Evolutionary conservation across 1,284 basidiomycete species (phyloP).

Genomic region (Cryptococcus sp.): DNA sequence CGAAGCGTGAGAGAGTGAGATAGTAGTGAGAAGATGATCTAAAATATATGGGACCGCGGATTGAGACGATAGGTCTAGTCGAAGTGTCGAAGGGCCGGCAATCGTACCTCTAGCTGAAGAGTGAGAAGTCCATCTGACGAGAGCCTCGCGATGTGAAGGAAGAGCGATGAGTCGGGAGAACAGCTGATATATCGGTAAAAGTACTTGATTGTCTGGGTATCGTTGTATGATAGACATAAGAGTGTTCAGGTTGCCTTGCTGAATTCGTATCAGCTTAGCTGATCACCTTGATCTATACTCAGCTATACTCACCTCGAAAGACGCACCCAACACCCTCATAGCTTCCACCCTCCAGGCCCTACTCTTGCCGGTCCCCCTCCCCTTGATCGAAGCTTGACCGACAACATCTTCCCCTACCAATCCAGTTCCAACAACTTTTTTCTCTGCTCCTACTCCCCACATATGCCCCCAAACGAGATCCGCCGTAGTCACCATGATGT

Average conservation of each 20-base stretch:
- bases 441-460: constrained; percentile 42
- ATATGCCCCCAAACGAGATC: constrained; percentile 43
- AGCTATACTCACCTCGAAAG: constrained; percentile 32
- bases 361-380: constrained; percentile 5
- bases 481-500: constrained; percentile 36
- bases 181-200: constrained; percentile 50
- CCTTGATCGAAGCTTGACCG: constrained; percentile 6
- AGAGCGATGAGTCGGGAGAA: constrained; percentile 60
- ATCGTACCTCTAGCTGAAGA: background rate
- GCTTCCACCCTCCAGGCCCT: constrained; percentile 21
- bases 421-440: constrained; percentile 37
- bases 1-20: constrained; percentile 3
- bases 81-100: background rate
- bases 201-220: constrained; percentile 44
- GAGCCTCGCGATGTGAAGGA: constrained; percentile 55
- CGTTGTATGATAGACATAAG: constrained; percentile 25
- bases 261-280: background rate
- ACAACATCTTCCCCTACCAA: constrained; percentile 10
- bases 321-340: constrained; percentile 13
- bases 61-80: background rate
- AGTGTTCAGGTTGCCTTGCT: constrained; percentile 27
- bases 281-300: background rate
- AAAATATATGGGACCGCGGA: constrained; percentile 21
- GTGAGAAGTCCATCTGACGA: constrained; percentile 58
- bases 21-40: constrained; percentile 21